Base-by-base conservation (phyloP, 345 rosid species). In the Bruguiera parviflora region DNA sequence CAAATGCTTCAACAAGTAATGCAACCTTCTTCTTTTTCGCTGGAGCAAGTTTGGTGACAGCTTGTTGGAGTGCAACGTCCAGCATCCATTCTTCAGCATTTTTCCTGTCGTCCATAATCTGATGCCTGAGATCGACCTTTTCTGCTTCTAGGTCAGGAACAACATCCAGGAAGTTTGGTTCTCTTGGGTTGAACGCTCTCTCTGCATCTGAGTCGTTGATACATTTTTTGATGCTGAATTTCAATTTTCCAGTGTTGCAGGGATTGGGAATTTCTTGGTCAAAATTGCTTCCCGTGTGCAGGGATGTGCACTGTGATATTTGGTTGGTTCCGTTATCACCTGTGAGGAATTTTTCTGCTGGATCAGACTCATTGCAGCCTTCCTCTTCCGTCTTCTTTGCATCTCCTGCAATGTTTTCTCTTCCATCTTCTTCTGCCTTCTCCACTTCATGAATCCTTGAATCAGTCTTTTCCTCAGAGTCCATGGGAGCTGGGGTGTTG, bases 91-190 rank as follows among this genome's bases (percentile, higher is more conserved):
- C 80, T 47, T 72, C 73, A 3, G 80, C 49, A 28, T 77, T 72
- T 68, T 71, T 77, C 57, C 70, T 77, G 49, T 68, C 76, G 21
- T 77, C 80, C 73, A 68, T 58, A 56, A 16, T 53, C 63, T 71
- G 76, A 64, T 77, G 80, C 59, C 57, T 77, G 57, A 77, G 76
- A 68, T 77, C 76, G 27, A 77, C 76, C 62, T 68, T 72, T 52
- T 77, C 76, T 63, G 73, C 69, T 35, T 88, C 96, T 3, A 85
- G 80, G 5, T 83, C 91, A 11, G 80, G 77, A 27, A 78, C 84
- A 52, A 84, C 2, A 1, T 96, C 86, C 68, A 92, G 85, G 81
- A 78, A 95, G 70, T 83, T 95, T 8, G 97, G 99, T 61, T 87
- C 96, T 78, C 77, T 81, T 18, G 96, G 97, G 71, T 87, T 95